Conservation (phyloP, 805 yeast species). For the Lachancea nothofagi region DNA sequence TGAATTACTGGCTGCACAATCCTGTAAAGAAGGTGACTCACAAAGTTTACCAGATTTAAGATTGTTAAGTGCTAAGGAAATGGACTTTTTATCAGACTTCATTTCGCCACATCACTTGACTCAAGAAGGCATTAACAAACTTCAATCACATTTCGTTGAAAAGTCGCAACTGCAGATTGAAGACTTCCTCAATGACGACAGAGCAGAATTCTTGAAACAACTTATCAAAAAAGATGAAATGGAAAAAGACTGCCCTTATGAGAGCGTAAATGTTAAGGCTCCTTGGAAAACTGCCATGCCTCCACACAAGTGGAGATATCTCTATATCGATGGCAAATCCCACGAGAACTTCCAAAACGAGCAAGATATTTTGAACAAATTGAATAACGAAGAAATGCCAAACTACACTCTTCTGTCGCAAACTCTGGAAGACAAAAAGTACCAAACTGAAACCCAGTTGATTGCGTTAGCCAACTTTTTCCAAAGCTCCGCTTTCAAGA, state of each 20-base stretch:
- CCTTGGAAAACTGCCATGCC: conserved; percentile 95
- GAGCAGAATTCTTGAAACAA: conserved; percentile 42
- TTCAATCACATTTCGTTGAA: conserved; percentile 52
- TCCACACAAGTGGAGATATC: conserved; percentile 84
- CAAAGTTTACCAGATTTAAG: conserved; percentile 12
- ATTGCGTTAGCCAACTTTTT: conserved; percentile 54
- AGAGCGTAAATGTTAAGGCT: conserved; percentile 45
- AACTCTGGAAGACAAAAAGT: conserved; percentile 18
- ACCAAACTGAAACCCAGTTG: conserved; percentile 37
- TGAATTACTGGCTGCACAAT: conserved; percentile 15
- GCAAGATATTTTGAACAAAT: conserved; percentile 26
- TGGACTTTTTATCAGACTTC: conserved; percentile 45
- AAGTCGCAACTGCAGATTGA: conserved; percentile 66
- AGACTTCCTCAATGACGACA: conserved; percentile 54
- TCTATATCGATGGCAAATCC: conserved; percentile 70
- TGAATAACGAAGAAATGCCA: conserved; percentile 47
- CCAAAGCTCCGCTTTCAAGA: conserved; percentile 54
- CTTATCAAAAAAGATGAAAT: conserved; percentile 55
- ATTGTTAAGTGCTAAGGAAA: conserved; percentile 38
- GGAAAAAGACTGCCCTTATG: conserved; percentile 53
- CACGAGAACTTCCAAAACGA: conserved; percentile 28
- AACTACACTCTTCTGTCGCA: conserved; percentile 41
- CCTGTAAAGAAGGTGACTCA: conserved; percentile 16
- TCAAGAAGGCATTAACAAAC: conserved; percentile 33
- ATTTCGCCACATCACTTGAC: conserved; percentile 51